Evolutionary conservation across 192 early-diverging fungal genomes (phyloP).

Genomic region (Gaertneriomyces sp.): DNA sequence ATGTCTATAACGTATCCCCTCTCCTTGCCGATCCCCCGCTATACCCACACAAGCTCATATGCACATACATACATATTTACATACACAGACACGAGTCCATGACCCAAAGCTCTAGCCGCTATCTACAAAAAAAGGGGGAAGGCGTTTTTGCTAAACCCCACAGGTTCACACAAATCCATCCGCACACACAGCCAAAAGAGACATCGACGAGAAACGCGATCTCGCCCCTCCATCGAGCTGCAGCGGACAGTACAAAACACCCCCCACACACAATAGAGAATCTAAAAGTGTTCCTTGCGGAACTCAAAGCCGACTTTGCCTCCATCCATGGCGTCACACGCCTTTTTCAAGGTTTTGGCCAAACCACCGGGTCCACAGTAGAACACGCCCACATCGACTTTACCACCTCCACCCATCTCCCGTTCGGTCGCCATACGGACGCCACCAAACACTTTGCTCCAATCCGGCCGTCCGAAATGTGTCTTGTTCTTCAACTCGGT

Average conservation of each 20-base stretch:
- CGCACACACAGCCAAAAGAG: too few species aligned
- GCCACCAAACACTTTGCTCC: conserved; percentile 56
- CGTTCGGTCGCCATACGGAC: conserved; percentile 37
- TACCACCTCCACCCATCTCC: conserved; percentile 9
- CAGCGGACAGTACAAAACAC: neutral
- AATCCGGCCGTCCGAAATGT: conserved; percentile 80
- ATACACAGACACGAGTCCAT: too few species aligned
- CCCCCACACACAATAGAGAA: neutral
- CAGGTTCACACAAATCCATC: too few species aligned
- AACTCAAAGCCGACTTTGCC: conserved; percentile 29
- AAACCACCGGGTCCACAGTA: conserved; percentile 75
- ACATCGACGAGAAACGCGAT: too few species aligned
- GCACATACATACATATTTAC: too few species aligned
- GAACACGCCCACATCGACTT: conserved; percentile 69
- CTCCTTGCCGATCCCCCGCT: too few species aligned
- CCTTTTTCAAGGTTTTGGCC: conserved; percentile 52
- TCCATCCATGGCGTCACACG: conserved; percentile 26
- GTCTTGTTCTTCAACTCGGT: conserved; percentile 63
- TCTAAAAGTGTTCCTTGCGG: conserved; percentile 31
- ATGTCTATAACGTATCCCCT: too few species aligned
- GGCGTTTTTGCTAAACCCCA: too few species aligned
- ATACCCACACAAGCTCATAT: too few species aligned
- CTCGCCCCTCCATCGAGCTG: too few species aligned
- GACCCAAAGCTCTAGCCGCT: too few species aligned
- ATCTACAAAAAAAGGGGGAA: too few species aligned